These are phyloP conservation scores for Rhodotorula taiwanensis DNA, from an alignment of 768 basidiomycete species.

Conservation along the genomic window DNA sequence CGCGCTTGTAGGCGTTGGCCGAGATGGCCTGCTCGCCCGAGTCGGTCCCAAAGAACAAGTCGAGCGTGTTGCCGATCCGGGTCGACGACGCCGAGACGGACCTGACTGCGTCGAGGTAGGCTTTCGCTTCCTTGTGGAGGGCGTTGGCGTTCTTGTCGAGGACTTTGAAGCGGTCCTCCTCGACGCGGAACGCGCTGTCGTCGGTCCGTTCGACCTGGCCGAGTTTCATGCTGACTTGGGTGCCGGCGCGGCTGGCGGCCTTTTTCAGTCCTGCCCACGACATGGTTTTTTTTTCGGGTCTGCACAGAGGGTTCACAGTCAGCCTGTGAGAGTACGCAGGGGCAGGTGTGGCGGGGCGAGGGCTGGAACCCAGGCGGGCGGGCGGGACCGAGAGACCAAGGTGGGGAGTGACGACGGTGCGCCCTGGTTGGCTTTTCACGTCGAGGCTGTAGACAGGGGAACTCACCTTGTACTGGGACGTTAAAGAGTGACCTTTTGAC, in stretches of 20 bases:
- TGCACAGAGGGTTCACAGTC: no score
- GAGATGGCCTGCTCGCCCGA: slow-evolving; percentile 88
- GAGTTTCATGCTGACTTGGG: slow-evolving; percentile 97
- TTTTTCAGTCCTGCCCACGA: slow-evolving; percentile 70
- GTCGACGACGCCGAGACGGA: slow-evolving; percentile 51
- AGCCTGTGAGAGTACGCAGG: no score
- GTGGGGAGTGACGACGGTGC: no score
- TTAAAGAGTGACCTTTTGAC: no score
- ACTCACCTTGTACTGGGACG: no score
- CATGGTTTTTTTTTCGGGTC: no score
- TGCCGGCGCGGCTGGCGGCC: slow-evolving; percentile 81
- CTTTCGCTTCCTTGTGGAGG: slow-evolving; percentile 91
- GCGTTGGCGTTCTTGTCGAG: slow-evolving; percentile 93
- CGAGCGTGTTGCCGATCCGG: slow-evolving; percentile 55
- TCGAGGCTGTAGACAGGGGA: no score
- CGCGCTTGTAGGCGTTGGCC: slow-evolving; percentile 88
- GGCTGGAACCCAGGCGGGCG: no score
- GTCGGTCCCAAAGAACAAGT: slow-evolving; percentile 69
- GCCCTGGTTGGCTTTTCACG: no score
- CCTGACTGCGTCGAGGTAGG: slow-evolving; percentile 88
- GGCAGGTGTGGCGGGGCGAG: no score
- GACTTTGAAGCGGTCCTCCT: slow-evolving; percentile 84
- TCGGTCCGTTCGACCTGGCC: slow-evolving; percentile 95
- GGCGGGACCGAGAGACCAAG: no score
- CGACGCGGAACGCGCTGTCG: slow-evolving; percentile 85